Evolutionary conservation across 139 green algal species (phyloP).

Genomic region (Nannochloris sp.): DNA sequence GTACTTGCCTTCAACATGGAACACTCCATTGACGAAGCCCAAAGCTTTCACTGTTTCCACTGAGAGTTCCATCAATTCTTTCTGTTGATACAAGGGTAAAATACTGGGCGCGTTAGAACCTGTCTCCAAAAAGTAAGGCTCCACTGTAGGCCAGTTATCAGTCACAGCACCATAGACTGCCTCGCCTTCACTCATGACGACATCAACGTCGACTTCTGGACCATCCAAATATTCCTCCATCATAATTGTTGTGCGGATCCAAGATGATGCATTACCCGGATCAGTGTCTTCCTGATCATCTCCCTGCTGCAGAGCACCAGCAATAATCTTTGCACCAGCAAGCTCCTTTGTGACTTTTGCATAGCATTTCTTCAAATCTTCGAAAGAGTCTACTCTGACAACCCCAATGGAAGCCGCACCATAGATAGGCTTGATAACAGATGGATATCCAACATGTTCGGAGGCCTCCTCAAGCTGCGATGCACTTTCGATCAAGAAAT

Average conservation of each 20-base stretch:
- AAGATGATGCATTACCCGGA: constrained; percentile 35
- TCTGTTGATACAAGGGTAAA: constrained; percentile 58
- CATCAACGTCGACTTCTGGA: constrained; percentile 73
- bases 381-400: constrained; percentile 60
- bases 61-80: constrained; percentile 64
- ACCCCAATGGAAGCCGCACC: constrained; percentile 81
- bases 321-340: constrained; percentile 47
- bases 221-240: constrained; percentile 87
- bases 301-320: constrained; percentile 60
- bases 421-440: constrained; percentile 84
- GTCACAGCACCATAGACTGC: constrained; percentile 75
- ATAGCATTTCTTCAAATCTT: constrained; percentile 40
- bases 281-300: constrained; percentile 25
- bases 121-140: constrained; percentile 94
- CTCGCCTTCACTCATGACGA: constrained; percentile 69
- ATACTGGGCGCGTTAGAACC: constrained; percentile 78
- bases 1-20: constrained; percentile 87
- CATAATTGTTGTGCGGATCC: constrained; percentile 74
- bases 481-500: constrained; percentile 41
- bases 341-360: constrained; percentile 24
- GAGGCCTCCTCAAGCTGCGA: constrained; percentile 37
- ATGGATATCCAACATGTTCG: constrained; percentile 63
- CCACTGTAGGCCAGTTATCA: constrained; percentile 70
- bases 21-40: constrained; percentile 47
- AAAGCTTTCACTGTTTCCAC: constrained; percentile 53